These are phyloP conservation scores for Euphorbia pulcherrima DNA, from an alignment of 345 rosid species.

Conservation along the genomic window DNA sequence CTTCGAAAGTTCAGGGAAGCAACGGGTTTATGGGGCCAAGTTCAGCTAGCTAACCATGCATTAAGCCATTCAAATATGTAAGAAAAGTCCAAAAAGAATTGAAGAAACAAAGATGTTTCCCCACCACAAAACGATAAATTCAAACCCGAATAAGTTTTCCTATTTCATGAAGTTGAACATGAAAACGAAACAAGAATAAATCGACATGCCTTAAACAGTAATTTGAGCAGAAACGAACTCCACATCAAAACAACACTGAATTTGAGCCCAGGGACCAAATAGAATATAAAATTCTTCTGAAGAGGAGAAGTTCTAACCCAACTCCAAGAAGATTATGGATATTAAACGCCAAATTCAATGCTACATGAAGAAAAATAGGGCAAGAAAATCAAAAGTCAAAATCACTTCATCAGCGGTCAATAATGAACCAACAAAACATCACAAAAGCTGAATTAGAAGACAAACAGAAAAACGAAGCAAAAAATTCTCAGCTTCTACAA, in stretches of 20 bases:
- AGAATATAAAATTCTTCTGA: not conserved
- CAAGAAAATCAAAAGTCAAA: slow-evolving; percentile 11
- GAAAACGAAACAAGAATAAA: not conserved
- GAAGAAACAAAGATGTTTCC: not conserved
- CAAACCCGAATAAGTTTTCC: not conserved
- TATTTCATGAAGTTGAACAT: not conserved
- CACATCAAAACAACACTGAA: not conserved
- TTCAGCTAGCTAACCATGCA: too few species aligned
- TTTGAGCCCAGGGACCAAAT: not conserved
- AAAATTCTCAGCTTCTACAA: not conserved
- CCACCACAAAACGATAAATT: not conserved
- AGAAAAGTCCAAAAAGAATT: not conserved
- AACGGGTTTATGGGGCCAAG: too few species aligned
- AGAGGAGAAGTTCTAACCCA: not conserved
- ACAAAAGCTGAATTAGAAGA: slow-evolving; percentile 6
- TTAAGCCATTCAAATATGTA: not conserved
- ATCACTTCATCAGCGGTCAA: slow-evolving; percentile 7
- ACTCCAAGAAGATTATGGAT: not conserved
- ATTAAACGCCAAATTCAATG: not conserved
- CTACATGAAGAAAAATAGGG: not conserved
- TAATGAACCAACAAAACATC: slow-evolving; percentile 8
- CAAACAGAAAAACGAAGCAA: not conserved
- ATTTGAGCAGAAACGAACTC: not conserved
- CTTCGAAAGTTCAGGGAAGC: too few species aligned
- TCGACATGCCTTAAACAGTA: not conserved